Base-by-base conservation (phyloP, 768 basidiomycete species). In the Solioccasus polychromus region DNA sequence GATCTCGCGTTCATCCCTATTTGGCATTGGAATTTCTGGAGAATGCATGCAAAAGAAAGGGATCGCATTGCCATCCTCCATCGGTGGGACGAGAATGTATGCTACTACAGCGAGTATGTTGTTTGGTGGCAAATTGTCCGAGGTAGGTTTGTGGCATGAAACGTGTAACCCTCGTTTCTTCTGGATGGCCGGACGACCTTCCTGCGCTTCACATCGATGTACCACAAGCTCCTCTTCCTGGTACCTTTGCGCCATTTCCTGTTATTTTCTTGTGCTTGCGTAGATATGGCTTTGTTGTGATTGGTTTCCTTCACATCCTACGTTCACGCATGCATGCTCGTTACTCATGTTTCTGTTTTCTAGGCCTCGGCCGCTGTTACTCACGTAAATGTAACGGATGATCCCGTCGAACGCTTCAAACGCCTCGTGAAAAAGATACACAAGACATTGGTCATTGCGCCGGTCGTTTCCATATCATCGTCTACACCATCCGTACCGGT, bases 341-440 rank as follows among this genome's bases (percentile, higher is more conserved):
- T 36, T 26, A 56, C 53, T 44, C 49, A 19, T 50, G 46, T 38
- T 47, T 44, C 22, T 39, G 22, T 34, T 40, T 36, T n/a, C 32
- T 9, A 60, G 59, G 38, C 26, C 22, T 15, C 40, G 11, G 8
- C 38, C 8, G 19, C 18, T 25, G 28, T 40, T 22, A 44, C 45
- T 23, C 26, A 22, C 17, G 40, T 36, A 25, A 35, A 32, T 19
- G 26, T 25, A 32, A 45, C 51, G 42, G 38, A 42, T 36, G 24
- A 44, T 38, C 51, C 60, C 15, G 17, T 42, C 28, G 47, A 57
- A 47, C 68, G 63, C 26, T 83, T 86, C 57, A 64, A 69, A 25
- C 76, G 77, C 17, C 66, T 88, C 14, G 71, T 85, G 20, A 64
- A 74, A n/a, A 79, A 73, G 48, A 88, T 91, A 41, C 85, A 89